These are phyloP conservation scores for Boechera divaricarpa DNA, from an alignment of 345 rosid genomes.

Conservation along the genomic window DNA sequence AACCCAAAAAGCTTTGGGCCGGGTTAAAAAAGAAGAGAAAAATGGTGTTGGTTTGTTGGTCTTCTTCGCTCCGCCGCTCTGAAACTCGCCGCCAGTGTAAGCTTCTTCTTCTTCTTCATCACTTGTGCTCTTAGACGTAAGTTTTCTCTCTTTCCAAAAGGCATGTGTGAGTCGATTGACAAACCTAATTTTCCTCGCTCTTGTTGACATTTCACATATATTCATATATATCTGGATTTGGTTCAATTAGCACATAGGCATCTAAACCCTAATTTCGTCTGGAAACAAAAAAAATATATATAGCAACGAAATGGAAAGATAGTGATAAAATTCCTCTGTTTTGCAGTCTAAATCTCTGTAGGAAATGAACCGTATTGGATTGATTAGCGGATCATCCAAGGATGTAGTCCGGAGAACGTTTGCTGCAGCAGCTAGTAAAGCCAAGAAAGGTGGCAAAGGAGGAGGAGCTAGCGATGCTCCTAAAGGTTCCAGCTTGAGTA, in stretches of 20 bases:
- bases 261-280: not conserved
- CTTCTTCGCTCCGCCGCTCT: not conserved
- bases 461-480: constrained; percentile 72
- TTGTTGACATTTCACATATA: no score
- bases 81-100: not conserved
- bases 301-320: not conserved
- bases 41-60: not conserved
- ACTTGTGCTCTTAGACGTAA: not conserved
- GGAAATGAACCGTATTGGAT: constrained; percentile 52
- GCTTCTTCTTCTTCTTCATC: not conserved
- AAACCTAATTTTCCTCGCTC: not conserved
- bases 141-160: not conserved
- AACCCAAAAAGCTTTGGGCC: not conserved
- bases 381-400: constrained; percentile 44
- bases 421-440: constrained; percentile 67
- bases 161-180: not conserved
- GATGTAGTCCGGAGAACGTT: constrained; percentile 55
- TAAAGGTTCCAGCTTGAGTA: constrained; percentile 73
- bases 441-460: constrained; percentile 75
- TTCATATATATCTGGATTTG: no score
- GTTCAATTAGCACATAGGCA: not conserved
- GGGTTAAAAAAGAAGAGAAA: not conserved
- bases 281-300: no score
- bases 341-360: not conserved
- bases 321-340: no score